Percentiles rank a stretch among this genome's conserved stretches.
Evolutionary conservation across 176 grass and related monocot genomes (phyloP).

Genomic region (Cenchrus americanus): DNA sequence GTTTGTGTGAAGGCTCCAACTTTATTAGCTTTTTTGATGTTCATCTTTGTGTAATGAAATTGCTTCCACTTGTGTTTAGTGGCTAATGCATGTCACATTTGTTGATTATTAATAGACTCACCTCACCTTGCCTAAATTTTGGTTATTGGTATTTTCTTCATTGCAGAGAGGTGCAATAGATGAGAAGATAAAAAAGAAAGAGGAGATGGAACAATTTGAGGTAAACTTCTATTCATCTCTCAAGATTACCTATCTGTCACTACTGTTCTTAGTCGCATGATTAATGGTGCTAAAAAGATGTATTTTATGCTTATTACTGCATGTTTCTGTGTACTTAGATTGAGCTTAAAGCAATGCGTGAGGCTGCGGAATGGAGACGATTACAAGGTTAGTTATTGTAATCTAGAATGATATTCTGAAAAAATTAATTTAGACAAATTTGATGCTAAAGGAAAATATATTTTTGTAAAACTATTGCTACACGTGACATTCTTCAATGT

Average conservation of each 20-base stretch:
- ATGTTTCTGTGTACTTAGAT: slow-evolving; percentile 48
- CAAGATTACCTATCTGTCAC: neutral
- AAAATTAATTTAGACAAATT: neutral
- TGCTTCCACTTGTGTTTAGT: neutral
- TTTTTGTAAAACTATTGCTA: neutral
- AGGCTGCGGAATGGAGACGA: slow-evolving; percentile 95
- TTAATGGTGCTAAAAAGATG: neutral
- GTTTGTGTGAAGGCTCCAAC: neutral
- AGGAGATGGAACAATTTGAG: slow-evolving; percentile 93
- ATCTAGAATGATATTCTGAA: neutral
- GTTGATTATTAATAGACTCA: neutral
- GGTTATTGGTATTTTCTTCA: slow-evolving; percentile 12
- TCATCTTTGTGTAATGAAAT: slow-evolving; percentile 6
- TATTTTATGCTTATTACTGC: slow-evolving; percentile 11
- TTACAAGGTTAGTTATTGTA: slow-evolving; percentile 65
- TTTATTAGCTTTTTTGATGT: neutral
- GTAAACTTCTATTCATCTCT: slow-evolving; percentile 49
- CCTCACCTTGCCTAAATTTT: slow-evolving; percentile 21
- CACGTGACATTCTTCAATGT: neutral
- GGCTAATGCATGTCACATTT: neutral
- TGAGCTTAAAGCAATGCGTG: slow-evolving; percentile 80
- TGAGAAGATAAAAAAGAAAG: slow-evolving; percentile 91
- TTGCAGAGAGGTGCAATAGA: slow-evolving; percentile 84
- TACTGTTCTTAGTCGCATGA: neutral
- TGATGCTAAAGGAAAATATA: too few relatives aligned